A percentile compares a stretch with the other conserved stretches of the same genome.
phyloP scores from a whole-genome alignment of 352 stramenopile genomes.

The Phytophthora pseudosyringae region DNA sequence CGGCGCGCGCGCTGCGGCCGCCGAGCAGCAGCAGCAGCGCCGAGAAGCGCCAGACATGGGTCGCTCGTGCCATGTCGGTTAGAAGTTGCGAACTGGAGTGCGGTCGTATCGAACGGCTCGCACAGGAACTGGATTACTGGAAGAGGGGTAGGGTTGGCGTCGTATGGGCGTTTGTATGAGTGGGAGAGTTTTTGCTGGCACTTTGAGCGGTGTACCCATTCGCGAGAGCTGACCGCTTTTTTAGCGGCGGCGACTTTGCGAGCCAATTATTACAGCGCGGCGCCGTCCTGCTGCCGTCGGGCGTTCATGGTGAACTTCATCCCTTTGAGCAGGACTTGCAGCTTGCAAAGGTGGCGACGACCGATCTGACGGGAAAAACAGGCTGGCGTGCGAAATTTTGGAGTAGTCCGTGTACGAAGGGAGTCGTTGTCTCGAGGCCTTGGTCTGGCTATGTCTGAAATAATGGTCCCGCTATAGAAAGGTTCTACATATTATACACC shows the following conservation, averaged over 20 bases:
- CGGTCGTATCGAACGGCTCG: constrained; percentile 2
- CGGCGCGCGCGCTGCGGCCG: constrained; percentile 5
- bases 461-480: neutral
- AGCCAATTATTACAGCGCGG: neutral
- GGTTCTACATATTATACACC: neutral
- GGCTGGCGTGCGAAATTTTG: constrained; percentile 32
- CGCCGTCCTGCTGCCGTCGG: neutral
- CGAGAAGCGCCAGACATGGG: constrained; percentile 16
- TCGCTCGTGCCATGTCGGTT: constrained; percentile 7
- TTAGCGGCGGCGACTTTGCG: neutral
- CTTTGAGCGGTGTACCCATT: constrained; percentile 8
- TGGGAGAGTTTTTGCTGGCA: constrained; percentile 11
- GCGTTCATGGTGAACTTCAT: neutral
- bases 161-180: constrained; percentile 21
- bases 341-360: neutral
- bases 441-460: neutral
- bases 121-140: constrained; percentile 28
- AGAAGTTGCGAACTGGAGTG: constrained; percentile 9
- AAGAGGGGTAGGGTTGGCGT: constrained; percentile 25
- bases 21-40: constrained; percentile 25
- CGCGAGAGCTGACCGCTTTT: neutral
- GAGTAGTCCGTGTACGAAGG: constrained; percentile 17
- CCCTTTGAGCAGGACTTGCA: neutral
- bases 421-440: neutral
- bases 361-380: constrained; percentile 24